Evolutionary conservation across 208 protist species (phyloP).

Genomic region (Acanthamoeba lenticulata): DNA sequence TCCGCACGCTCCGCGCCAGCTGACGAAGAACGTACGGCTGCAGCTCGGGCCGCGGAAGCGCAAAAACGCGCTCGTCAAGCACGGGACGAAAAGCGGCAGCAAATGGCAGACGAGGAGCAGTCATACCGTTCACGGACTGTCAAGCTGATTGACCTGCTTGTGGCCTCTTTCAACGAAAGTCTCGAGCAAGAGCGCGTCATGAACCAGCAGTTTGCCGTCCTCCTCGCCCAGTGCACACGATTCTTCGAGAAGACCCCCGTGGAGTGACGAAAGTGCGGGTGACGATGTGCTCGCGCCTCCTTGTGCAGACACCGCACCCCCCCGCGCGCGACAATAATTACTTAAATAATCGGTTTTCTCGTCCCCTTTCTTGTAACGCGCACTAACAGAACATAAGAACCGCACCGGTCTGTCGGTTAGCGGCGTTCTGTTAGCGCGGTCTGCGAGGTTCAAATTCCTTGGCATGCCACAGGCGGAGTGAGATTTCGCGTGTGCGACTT

Average conservation of each 20-base stretch:
- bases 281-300: background rate
- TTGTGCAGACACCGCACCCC: background rate
- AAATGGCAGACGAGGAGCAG: background rate
- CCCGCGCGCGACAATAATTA: background rate
- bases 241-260: background rate
- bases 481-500: background rate
- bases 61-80: background rate
- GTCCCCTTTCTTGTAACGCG: background rate
- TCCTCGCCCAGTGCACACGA: background rate
- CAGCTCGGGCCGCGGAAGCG: background rate
- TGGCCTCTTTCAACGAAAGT: constrained; percentile 7
- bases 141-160: background rate
- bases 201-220: background rate
- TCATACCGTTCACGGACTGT: background rate
- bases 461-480: background rate
- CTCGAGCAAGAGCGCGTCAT: background rate
- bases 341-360: background rate
- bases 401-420: background rate
- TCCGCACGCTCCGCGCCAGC: background rate
- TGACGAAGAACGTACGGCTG: background rate
- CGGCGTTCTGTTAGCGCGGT: background rate
- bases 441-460: background rate
- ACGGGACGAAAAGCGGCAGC: too few relatives aligned
- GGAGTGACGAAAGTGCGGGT: background rate
- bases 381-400: constrained; percentile 12